Base-by-base conservation (phyloP, 2,329 filamentous ascomycete species). In the Fusarium azukiicola region DNA sequence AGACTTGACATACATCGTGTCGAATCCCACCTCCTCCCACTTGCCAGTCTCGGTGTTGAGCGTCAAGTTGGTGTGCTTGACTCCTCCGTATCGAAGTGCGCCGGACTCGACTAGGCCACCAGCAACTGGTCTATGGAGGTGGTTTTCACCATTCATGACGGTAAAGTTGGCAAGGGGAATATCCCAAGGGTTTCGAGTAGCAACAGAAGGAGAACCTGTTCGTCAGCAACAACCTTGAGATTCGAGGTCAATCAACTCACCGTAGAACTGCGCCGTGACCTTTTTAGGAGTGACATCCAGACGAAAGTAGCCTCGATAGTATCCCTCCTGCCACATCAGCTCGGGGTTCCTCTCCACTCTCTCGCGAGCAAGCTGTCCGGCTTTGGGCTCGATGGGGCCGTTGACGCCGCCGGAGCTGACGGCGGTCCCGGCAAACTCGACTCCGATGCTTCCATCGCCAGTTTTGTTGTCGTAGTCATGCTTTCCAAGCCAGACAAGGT, bases 301-400 rank as follows among this genome's bases (percentile, higher is more conserved):
- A 82, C 95, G 91, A 79, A 93, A 96, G 87, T 96, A 96, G 2
- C 95, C 95, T 23, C 95, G 90, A 85, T 96, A 96, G 84, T 95
- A 96, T 12, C 94, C 85, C 73, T 96, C 95, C 80, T 94, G 93
- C 95, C 95, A 96, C 82, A 95, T 93, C 63, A 96, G 88, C 84
- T 95, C 94, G 1, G 88, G 86, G 84, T 96, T 96, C 32, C 80
- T 89, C 86, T 56, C 83, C 83, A 77, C 56, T 40, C 78, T 72
- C 13, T 52, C 71, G 7, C 75, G 78, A 66, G 78, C 44, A 7
- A 71, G 71, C 3, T 80, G 38, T 6, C 76, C 78, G n/a, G 78
- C 78, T 90, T 87, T 46, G 91, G 86, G 78, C 83, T 84, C 80
- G 88, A 72, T 16, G 91, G 95, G 46, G 89, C 91, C 58, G 3